These are phyloP conservation scores for Salix exigua DNA, from an alignment of 345 rosid species.

Conservation along the genomic window DNA sequence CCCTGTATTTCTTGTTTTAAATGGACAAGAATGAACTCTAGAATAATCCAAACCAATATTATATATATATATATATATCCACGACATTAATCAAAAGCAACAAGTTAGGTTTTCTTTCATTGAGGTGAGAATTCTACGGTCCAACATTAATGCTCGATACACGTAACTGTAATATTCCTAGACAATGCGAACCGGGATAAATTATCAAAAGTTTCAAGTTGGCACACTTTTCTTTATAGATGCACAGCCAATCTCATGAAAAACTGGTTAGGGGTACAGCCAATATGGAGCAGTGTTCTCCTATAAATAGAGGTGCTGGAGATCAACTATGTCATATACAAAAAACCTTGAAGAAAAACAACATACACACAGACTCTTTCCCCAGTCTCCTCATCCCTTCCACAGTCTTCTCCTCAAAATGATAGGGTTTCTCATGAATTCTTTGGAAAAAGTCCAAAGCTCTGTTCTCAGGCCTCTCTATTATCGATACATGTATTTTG, in stretches of 20 bases:
- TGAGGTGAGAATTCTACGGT: neutral
- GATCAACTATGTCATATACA: neutral
- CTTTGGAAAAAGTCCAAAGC: neutral
- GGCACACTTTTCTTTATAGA: neutral
- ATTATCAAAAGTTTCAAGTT: neutral
- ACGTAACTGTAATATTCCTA: neutral
- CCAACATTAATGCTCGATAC: neutral
- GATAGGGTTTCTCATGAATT: neutral
- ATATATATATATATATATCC: too few species aligned
- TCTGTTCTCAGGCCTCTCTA: neutral
- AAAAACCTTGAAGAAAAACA: neutral
- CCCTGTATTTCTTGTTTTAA: too few species aligned
- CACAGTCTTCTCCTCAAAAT: neutral
- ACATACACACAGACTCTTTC: neutral
- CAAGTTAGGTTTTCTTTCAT: too few species aligned
- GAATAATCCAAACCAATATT: too few species aligned
- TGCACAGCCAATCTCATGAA: neutral
- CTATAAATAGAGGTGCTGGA: slow-evolving; percentile 15
- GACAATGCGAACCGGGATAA: neutral
- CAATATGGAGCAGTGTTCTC: neutral
- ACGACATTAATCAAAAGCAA: too few species aligned
- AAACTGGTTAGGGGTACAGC: neutral
- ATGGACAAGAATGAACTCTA: too few species aligned
- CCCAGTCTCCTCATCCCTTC: neutral
- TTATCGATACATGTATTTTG: too few species aligned